A percentile compares a stretch with the other conserved stretches of the same genome.
Conservation (phyloP, 2,329 filamentous ascomycete species). For the Aspergillus latus region DNA sequence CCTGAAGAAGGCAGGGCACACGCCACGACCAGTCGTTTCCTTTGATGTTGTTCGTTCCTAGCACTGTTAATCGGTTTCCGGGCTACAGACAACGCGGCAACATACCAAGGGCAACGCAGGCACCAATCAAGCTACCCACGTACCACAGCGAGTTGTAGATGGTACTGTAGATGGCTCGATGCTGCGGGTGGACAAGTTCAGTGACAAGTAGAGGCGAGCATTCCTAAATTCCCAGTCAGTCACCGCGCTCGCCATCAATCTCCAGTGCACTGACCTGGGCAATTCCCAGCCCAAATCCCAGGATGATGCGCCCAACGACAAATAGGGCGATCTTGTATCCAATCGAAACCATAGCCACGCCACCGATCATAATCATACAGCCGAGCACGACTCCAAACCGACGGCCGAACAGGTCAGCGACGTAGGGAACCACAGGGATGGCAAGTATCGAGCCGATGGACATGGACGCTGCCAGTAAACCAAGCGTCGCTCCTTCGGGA, state of each 20-base stretch:
- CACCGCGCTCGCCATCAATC: background rate
- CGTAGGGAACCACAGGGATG: conserved; percentile 50
- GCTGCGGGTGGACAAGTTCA: conserved; percentile 32
- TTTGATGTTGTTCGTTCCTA: conserved; percentile 39
- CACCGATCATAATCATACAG: conserved; percentile 25
- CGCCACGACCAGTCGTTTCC: conserved; percentile 47
- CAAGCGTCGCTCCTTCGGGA: conserved; percentile 38
- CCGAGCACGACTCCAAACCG: conserved; percentile 48
- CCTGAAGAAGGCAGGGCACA: conserved; percentile 57
- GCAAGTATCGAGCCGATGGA: conserved; percentile 51
- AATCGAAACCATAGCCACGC: conserved; percentile 31
- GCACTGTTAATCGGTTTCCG: background rate
- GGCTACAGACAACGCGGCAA: background rate
- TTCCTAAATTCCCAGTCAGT: conserved; percentile 10
- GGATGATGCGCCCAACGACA: conserved; percentile 29
- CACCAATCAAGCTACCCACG: background rate
- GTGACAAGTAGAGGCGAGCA: conserved; percentile 29
- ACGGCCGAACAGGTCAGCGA: conserved; percentile 50
- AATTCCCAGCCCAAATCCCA: conserved; percentile 32
- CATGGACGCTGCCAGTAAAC: conserved; percentile 51
- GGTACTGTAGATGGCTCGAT: conserved; percentile 29
- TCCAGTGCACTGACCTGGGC: conserved; percentile 13
- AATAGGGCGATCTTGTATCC: conserved; percentile 31
- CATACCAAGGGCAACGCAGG: conserved; percentile 1
- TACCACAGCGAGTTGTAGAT: conserved; percentile 24